Percentiles rank a stretch among this genome's conserved stretches.
phyloP scores from a whole-genome alignment of 1,139 yeast species.

The Kodamaea sp. region DNA sequence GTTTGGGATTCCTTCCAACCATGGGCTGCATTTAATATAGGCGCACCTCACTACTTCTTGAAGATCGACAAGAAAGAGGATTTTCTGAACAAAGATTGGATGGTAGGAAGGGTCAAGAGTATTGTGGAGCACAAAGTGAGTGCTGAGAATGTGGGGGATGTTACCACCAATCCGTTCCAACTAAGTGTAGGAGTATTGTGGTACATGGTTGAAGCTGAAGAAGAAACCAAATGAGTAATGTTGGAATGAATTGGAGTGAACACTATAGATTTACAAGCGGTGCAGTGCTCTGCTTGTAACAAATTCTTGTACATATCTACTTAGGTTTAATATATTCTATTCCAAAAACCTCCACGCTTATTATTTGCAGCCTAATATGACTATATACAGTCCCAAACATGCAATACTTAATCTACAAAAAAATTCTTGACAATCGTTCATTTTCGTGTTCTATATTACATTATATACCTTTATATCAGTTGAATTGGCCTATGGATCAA shows the following conservation, averaged over 20 bases:
- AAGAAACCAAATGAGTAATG: too few relatives aligned
- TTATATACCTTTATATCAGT: not conserved
- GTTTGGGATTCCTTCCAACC: conserved; percentile 44
- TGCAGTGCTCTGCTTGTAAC: too few relatives aligned
- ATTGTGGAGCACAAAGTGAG: conserved; percentile 52
- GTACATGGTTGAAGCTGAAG: conserved; percentile 51
- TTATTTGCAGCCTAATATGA: too few relatives aligned
- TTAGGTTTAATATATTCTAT: too few relatives aligned
- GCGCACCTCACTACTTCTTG: conserved; percentile 75
- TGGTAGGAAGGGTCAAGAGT: conserved; percentile 60
- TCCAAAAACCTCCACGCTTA: too few relatives aligned
- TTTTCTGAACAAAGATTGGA: conserved; percentile 59
- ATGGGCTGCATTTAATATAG: conserved; percentile 87
- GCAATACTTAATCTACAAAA: too few relatives aligned
- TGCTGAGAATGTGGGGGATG: conserved; percentile 31
- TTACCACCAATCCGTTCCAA: conserved; percentile 47
- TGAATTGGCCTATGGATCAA: not conserved
- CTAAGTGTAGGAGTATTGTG: conserved; percentile 50
- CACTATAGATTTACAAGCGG: too few relatives aligned
- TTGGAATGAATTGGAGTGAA: too few relatives aligned
- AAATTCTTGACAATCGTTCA: too few relatives aligned
- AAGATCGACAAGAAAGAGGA: conserved; percentile 28
- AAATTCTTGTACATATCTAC: too few relatives aligned
- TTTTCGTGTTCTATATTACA: not conserved
- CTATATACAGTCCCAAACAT: too few relatives aligned